Base-by-base conservation (phyloP, 2,329 filamentous ascomycete genomes). In the Sordariomycetes sp. region DNA sequence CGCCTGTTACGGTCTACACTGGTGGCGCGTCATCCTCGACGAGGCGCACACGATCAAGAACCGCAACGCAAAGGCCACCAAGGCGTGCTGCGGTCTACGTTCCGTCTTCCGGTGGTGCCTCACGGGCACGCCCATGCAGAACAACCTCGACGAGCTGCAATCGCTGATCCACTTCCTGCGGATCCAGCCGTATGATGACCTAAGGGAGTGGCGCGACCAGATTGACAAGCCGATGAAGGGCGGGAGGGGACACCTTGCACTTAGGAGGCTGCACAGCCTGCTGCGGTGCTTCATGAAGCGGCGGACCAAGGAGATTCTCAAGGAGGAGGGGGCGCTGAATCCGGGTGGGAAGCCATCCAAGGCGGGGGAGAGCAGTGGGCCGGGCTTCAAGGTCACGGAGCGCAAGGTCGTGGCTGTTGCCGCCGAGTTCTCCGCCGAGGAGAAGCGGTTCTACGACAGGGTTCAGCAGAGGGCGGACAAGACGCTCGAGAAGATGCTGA, bases 41-140 rank as follows among this genome's bases (percentile, higher is more conserved):
- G 94, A 99, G 73, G 94, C 94, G 1, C 94, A 99, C 69, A 95
- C 89, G 1, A 96, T 99, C 79, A 99, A 99, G 74, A 99, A 99
- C 67, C 86, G 92, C 61, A 96, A 95, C 63, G 90, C 94, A 24
- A 99, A 99, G 72, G 86, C 89, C 48, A 96, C 92, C 1, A 90
- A 96, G 68, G 91, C 94, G 1, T 94, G 89, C 62, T 99, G 86
- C 67, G 89, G 89, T 1, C 72, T 99, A 35, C 78, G 86, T 34
- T 85, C 89, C 22, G 87, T 94, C 68, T 97, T 96, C 65, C 81
- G 94, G 60, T 99, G 94, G 94, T 97, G 94, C 66, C 73, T 99
- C 60, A 96, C 91, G 0, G 94, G 94, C 56, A 99, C 94, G 1
- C 94, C 94, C 0, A 90, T 99, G 86, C 94, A 99, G 68, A 99